Conservation (phyloP, 345 rosid species). For the Populus davidiana region DNA sequence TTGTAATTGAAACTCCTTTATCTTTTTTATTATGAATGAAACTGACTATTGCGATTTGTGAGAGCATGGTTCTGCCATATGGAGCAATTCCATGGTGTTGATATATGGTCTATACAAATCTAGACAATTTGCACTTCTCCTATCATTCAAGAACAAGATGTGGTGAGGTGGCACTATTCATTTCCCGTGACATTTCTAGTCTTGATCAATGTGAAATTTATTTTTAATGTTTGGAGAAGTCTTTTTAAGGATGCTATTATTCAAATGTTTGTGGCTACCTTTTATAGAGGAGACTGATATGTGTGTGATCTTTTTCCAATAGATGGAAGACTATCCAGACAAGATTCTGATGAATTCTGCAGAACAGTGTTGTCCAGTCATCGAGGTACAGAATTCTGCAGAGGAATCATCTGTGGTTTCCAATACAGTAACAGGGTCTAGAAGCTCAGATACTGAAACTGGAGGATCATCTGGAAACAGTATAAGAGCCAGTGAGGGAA, state of each 20-base stretch:
- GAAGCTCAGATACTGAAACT: conserved; percentile 30
- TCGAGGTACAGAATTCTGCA: conserved; percentile 21
- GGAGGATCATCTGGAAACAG: conserved; percentile 34
- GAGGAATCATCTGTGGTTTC: conserved; percentile 28
- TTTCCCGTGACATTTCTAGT: not conserved
- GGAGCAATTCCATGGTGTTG: not conserved
- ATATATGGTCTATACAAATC: not conserved
- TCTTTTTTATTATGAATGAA: not conserved
- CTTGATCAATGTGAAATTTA: not conserved
- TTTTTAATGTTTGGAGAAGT: not conserved
- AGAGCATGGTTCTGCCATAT: not conserved
- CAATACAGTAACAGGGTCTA: conserved; percentile 25
- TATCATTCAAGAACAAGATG: not conserved
- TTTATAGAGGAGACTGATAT: not conserved
- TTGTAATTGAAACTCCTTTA: not conserved
- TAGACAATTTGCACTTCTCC: not conserved
- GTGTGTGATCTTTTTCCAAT: conserved; percentile 17
- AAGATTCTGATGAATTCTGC: conserved; percentile 32
- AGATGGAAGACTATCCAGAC: conserved; percentile 45
- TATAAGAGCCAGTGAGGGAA: conserved; percentile 19
- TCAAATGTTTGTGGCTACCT: not conserved
- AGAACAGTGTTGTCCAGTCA: conserved; percentile 23
- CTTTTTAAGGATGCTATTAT: not conserved
- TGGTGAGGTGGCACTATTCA: not conserved
- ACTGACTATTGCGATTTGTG: not conserved